Conservation (phyloP, 352 stramenopile genomes). For the Phytophthora uliginosa region DNA sequence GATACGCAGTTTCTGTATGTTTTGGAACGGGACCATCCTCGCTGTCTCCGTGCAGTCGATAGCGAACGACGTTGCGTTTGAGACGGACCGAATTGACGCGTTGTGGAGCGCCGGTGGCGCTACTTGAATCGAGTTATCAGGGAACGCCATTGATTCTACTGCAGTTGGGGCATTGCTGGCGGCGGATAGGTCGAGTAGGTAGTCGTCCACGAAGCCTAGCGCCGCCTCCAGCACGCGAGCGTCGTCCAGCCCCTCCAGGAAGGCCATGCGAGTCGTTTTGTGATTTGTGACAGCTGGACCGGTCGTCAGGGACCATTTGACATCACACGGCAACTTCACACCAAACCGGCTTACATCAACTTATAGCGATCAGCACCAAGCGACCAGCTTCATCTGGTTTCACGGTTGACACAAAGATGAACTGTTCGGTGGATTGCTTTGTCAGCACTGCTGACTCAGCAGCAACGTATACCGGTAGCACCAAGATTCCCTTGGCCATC, state of each 20-base stretch:
- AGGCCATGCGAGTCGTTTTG: constrained; percentile 11
- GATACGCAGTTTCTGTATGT: neutral
- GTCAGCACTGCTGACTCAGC: no score
- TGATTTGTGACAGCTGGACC: neutral
- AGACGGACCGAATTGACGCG: neutral
- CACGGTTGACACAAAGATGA: no score
- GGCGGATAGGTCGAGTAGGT: neutral
- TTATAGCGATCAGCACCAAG: neutral
- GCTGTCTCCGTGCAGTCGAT: constrained; percentile 1
- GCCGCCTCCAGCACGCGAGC: constrained; percentile 15
- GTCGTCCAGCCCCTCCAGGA: constrained; percentile 13
- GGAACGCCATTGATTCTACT: neutral
- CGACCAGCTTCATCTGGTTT: no score
- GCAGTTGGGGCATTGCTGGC: neutral
- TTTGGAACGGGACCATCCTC: neutral
- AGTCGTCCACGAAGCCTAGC: constrained; percentile 19
- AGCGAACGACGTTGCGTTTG: constrained; percentile 3
- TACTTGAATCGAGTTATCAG: neutral
- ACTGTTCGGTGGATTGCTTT: no score
- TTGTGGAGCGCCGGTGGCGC: neutral
- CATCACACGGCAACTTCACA: neutral
- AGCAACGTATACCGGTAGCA: no score
- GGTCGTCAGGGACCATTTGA: neutral
- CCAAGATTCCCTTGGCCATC: no score
- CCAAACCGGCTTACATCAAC: neutral